Percentiles rank a stretch among this genome's conserved stretches.
Evolutionary conservation across 163 green algal genomes (phyloP).

Genomic region (Coccomyxa subellipsoidea): DNA sequence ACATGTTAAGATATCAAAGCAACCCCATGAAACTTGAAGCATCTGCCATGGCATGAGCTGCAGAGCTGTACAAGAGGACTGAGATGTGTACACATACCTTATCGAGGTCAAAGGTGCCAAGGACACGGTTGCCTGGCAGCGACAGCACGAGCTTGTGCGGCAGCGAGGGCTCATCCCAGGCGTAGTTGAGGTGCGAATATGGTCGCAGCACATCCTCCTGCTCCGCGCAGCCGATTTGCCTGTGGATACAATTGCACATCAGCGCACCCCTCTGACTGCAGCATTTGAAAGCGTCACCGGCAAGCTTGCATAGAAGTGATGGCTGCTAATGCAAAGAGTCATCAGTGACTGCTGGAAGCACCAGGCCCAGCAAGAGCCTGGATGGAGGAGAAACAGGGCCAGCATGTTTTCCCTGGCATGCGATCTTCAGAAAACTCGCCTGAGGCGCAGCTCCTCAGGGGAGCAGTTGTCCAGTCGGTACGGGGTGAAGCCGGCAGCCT

Average conservation of each 20-base stretch:
- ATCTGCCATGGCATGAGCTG: not conserved
- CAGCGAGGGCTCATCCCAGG: slow-evolving; percentile 78
- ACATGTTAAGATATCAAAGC: not conserved
- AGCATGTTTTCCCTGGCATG: too few species aligned
- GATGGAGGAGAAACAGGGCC: too few species aligned
- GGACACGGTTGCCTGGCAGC: slow-evolving; percentile 43
- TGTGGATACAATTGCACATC: too few species aligned
- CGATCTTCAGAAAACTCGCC: too few species aligned
- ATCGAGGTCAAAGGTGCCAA: slow-evolving; percentile 68
- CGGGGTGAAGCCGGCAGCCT: slow-evolving; percentile 71
- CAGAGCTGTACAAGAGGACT: too few species aligned
- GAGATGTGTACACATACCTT: slow-evolving; percentile 28
- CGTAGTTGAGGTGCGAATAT: slow-evolving; percentile 74
- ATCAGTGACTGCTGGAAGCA: too few species aligned
- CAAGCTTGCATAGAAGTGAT: too few species aligned
- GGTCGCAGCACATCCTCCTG: slow-evolving; percentile 69
- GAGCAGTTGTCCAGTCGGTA: slow-evolving; percentile 77
- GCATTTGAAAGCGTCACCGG: too few species aligned
- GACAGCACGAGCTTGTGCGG: slow-evolving; percentile 61
- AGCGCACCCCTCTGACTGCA: too few species aligned
- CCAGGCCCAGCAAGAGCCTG: too few species aligned
- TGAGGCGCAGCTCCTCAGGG: slow-evolving; percentile 61
- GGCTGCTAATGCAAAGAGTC: too few species aligned
- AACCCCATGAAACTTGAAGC: not conserved
- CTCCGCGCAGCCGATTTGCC: slow-evolving; percentile 29